Conservation (phyloP, 1,284 basidiomycete genomes). For the Leccinum pachyderme region DNA sequence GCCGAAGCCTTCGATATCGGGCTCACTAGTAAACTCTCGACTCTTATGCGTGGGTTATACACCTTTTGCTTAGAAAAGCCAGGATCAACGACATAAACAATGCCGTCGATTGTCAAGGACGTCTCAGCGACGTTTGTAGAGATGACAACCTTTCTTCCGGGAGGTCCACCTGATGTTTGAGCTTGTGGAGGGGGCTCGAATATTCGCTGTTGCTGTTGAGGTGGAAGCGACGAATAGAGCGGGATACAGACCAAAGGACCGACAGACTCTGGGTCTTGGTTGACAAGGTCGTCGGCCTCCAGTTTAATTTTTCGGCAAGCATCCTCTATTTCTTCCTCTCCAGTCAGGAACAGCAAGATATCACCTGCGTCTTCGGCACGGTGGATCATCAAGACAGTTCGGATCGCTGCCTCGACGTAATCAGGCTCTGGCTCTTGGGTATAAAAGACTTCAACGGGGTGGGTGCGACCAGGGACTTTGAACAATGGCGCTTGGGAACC, state of each 20-base stretch:
- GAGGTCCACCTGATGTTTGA: constrained; percentile 63
- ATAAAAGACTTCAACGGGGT: constrained; percentile 96
- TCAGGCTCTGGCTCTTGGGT: constrained; percentile 95
- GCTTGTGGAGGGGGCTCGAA: constrained; percentile 84
- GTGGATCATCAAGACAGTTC: constrained; percentile 97
- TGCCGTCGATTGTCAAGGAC: constrained; percentile 96
- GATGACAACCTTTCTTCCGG: constrained; percentile 91
- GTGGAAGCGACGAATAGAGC: constrained; percentile 91
- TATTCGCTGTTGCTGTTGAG: constrained; percentile 92
- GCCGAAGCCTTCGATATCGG: constrained; percentile 97
- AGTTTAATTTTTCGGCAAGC: constrained; percentile 91
- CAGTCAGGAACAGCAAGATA: constrained; percentile 92
- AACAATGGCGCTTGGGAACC: constrained; percentile 76
- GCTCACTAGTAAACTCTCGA: constrained; percentile 90
- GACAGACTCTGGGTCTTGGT: constrained; percentile 70
- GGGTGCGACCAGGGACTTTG: constrained; percentile 94
- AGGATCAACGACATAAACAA: constrained; percentile 98
- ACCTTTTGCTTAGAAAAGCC: constrained; percentile 98
- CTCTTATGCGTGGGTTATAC: constrained; percentile 94
- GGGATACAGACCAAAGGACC: constrained; percentile 90
- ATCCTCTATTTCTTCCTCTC: constrained; percentile 98
- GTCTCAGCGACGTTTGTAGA: constrained; percentile 99
- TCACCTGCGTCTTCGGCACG: constrained; percentile 94
- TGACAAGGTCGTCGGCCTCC: constrained; percentile 80
- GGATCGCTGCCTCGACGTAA: constrained; percentile 96